Percentiles rank a stretch among this genome's conserved stretches.
These are phyloP conservation scores for Gastrodia elata DNA, from an alignment of 106 monocot species.

Conservation along the genomic window DNA sequence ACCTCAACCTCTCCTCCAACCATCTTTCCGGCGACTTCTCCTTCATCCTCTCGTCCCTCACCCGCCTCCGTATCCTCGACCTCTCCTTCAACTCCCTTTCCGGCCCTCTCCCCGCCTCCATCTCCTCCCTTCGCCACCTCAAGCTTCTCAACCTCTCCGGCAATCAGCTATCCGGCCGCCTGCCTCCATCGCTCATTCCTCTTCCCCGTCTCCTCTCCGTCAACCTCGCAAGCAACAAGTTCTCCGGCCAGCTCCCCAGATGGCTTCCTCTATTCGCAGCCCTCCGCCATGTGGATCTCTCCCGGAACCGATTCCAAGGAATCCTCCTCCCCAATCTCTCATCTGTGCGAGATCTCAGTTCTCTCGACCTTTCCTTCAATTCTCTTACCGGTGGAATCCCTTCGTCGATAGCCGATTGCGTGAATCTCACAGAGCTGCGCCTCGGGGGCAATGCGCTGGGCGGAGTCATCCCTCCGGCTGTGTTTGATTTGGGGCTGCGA, in stretches of 20 bases:
- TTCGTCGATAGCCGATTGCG: slow-evolving; percentile 26
- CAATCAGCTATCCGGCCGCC: slow-evolving; percentile 47
- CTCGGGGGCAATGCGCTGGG: slow-evolving; percentile 38
- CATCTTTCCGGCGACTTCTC: slow-evolving; percentile 39
- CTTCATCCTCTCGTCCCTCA: slow-evolving; percentile 22
- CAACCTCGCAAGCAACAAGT: slow-evolving; percentile 49
- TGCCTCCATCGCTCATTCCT: slow-evolving; percentile 48
- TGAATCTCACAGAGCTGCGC: slow-evolving; percentile 35
- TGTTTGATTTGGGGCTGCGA: slow-evolving; percentile 55
- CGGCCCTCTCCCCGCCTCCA: slow-evolving; percentile 35
- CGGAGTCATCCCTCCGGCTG: slow-evolving; percentile 51
- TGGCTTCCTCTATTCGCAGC: slow-evolving; percentile 46
- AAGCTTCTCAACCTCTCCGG: slow-evolving; percentile 33
- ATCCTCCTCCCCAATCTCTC: slow-evolving; percentile 30
- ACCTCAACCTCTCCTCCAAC: slow-evolving; percentile 62
- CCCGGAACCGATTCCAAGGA: slow-evolving; percentile 46
- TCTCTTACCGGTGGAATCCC: slow-evolving; percentile 52
- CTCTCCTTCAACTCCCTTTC: slow-evolving; percentile 51
- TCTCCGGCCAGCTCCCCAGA: slow-evolving; percentile 45
- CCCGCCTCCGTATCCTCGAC: slow-evolving; percentile 53
- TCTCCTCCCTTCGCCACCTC: slow-evolving; percentile 45
- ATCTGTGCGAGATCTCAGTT: slow-evolving; percentile 29
- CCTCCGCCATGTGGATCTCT: slow-evolving; percentile 49
- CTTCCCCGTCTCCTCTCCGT: slow-evolving; percentile 46
- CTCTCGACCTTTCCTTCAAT: slow-evolving; percentile 43